Evolutionary conservation across 1,284 basidiomycete species (phyloP).

Genomic region (Sporisorium iseilematis-ciliati): DNA sequence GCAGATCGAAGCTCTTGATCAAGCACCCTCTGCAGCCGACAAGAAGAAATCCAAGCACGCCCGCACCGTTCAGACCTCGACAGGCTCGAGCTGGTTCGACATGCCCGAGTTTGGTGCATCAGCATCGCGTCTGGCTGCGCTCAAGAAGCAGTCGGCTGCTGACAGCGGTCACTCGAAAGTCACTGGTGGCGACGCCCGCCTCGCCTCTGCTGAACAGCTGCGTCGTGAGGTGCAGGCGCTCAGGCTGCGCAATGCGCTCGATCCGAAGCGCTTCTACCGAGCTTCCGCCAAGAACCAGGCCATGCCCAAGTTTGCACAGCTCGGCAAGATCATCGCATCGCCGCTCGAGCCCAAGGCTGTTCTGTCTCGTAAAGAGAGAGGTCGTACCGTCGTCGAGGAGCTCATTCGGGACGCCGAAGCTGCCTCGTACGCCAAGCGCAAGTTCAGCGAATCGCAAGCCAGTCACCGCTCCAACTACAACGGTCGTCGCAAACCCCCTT

Average conservation of each 20-base stretch:
- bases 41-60: slow-evolving; percentile 46
- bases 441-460: slow-evolving; percentile 78
- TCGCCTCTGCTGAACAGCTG: slow-evolving; percentile 73
- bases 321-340: slow-evolving; percentile 86
- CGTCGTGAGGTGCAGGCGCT: slow-evolving; percentile 93
- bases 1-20: slow-evolving; percentile 42
- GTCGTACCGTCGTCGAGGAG: slow-evolving; percentile 86
- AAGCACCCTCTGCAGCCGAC: slow-evolving; percentile 18
- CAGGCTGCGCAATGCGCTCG: slow-evolving; percentile 88
- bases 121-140: slow-evolving; percentile 28
- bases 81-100: slow-evolving; percentile 89
- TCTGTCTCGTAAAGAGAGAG: slow-evolving; percentile 79
- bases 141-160: slow-evolving; percentile 42
- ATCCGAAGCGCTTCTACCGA: slow-evolving; percentile 95
- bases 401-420: slow-evolving; percentile 88
- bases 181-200: slow-evolving; percentile 58
- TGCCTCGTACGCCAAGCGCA: slow-evolving; percentile 89
- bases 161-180: slow-evolving; percentile 46
- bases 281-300: slow-evolving; percentile 81
- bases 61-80: slow-evolving; percentile 69
- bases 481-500: slow-evolving; percentile 36
- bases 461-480: slow-evolving; percentile 45
- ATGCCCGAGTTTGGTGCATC: slow-evolving; percentile 79
- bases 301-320: slow-evolving; percentile 79
- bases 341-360: slow-evolving; percentile 81